A percentile compares a stretch with the other conserved stretches of the same genome.
Conservation (phyloP, 139 green algal genomes). For the Pseudopediastrum boryanum region DNA sequence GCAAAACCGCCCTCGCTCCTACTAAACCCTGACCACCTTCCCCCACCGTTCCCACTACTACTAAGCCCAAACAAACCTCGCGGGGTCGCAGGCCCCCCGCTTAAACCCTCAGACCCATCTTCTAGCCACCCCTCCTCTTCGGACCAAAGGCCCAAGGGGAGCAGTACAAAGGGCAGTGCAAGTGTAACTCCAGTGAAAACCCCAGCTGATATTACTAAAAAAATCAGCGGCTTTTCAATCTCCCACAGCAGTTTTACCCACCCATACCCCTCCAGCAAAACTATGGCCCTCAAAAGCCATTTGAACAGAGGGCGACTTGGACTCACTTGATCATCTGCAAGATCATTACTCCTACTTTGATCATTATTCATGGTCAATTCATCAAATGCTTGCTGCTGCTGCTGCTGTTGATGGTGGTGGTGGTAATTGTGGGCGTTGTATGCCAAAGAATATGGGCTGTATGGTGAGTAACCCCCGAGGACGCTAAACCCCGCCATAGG, state of each 20-base stretch:
- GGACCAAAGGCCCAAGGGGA: neutral
- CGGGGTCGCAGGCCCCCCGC: too few relatives aligned
- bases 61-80: too few relatives aligned
- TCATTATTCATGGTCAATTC: too few relatives aligned
- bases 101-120: too few relatives aligned
- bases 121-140: neutral
- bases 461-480: too few relatives aligned
- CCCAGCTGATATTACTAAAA: neutral
- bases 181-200: neutral
- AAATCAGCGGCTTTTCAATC: neutral
- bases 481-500: too few relatives aligned
- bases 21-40: neutral
- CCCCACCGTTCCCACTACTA: neutral
- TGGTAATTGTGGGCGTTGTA: too few relatives aligned
- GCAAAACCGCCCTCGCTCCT: neutral
- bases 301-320: slow-evolving; percentile 1
- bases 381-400: too few relatives aligned
- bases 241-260: slow-evolving; percentile 11
- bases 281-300: neutral
- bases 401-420: too few relatives aligned
- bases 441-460: too few relatives aligned
- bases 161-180: neutral
- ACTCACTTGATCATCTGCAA: too few relatives aligned
- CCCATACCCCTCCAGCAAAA: slow-evolving; percentile 2
- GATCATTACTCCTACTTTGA: too few relatives aligned